Evolutionary conservation across 345 rosid species (phyloP).

Genomic region (Raphanus raphanistrum): DNA sequence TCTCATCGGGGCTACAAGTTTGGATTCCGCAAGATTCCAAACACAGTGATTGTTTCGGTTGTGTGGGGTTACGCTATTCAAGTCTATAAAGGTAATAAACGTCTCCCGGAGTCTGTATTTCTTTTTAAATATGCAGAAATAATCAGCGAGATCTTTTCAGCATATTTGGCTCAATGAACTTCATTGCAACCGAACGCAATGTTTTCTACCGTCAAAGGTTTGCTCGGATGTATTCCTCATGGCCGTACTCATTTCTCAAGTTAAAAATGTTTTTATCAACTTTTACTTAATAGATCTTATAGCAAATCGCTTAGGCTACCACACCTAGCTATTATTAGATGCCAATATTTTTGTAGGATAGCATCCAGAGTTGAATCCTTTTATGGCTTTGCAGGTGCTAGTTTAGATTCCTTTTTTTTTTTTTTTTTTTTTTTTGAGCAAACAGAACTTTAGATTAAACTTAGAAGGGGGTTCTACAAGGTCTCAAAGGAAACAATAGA

Average conservation of each 20-base stretch:
- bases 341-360: not conserved
- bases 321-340: not conserved
- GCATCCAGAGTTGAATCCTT: not conserved
- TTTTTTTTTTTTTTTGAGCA: no score
- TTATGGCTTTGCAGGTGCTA: slow-evolving; percentile 38
- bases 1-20: slow-evolving; percentile 60
- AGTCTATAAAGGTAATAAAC: slow-evolving; percentile 67
- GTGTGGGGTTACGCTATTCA: slow-evolving; percentile 92
- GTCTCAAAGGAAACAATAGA: no score
- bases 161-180: slow-evolving; percentile 50
- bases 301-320: not conserved
- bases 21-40: slow-evolving; percentile 60
- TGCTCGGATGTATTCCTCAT: slow-evolving; percentile 59
- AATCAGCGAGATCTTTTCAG: slow-evolving; percentile 52
- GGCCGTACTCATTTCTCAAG: slow-evolving; percentile 70
- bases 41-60: slow-evolving; percentile 60
- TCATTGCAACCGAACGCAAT: slow-evolving; percentile 45
- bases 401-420: slow-evolving; percentile 60
- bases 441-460: no score
- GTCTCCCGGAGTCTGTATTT: slow-evolving; percentile 36
- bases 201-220: slow-evolving; percentile 63
- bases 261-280: not conserved
- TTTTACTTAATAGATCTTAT: not conserved
- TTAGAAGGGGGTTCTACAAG: no score
- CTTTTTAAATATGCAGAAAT: slow-evolving; percentile 37